These are phyloP conservation scores for Corymbia calophylla DNA, from an alignment of 441 rosid species.

Conservation along the genomic window DNA sequence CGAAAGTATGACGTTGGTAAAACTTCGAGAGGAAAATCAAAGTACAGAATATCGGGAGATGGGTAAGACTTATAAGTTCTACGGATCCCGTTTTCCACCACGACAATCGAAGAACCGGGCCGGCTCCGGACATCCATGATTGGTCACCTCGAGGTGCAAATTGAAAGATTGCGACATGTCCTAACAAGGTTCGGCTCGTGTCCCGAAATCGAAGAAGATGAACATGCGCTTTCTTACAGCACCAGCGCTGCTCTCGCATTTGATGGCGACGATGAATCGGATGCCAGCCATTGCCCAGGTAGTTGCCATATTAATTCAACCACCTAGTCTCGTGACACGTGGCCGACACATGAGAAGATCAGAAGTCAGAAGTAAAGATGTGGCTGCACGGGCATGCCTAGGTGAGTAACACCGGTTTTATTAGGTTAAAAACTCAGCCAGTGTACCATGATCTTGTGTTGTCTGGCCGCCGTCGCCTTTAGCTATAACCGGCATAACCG, in stretches of 20 bases:
- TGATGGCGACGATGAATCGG: not conserved
- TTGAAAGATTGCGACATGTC: not conserved
- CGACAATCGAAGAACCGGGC: not conserved
- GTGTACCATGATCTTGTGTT: not conserved
- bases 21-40: not conserved
- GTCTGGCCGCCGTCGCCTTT: not conserved
- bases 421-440: not conserved
- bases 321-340: too few relatives aligned
- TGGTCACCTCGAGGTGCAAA: not conserved
- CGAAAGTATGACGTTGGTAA: not conserved
- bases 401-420: not conserved
- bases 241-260: not conserved
- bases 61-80: not conserved
- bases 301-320: not conserved
- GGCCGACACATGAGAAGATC: not conserved
- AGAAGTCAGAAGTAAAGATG: not conserved
- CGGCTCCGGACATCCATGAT: not conserved
- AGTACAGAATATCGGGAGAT: not conserved
- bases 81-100: not conserved
- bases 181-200: not conserved
- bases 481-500: rapidly evolving
- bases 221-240: not conserved
- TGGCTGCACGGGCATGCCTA: not conserved
- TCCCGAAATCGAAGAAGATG: not conserved
- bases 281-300: not conserved